phyloP scores from a whole-genome alignment of 179 eudicot species.

The Kewa caespitosa region DNA sequence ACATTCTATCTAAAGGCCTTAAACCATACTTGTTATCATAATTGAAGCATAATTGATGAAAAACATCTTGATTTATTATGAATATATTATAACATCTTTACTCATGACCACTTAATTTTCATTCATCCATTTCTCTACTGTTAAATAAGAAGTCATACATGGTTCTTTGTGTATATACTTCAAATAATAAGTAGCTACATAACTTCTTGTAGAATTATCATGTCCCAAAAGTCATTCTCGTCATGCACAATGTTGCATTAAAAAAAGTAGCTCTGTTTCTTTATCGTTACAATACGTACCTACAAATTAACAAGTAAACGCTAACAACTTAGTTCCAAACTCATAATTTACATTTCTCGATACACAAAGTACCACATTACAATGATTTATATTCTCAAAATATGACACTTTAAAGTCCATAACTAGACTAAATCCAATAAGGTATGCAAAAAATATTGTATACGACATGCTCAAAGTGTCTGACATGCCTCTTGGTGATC shows the following conservation, averaged over 20 bases:
- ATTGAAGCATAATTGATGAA: neutral
- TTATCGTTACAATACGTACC: neutral
- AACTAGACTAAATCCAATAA: too few species aligned
- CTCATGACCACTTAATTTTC: neutral
- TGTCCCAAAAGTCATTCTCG: neutral
- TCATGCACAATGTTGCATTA: neutral
- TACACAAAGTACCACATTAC: too few species aligned
- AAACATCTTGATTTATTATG: neutral
- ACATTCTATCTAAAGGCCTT: neutral
- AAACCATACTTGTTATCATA: neutral
- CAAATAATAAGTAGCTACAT: neutral
- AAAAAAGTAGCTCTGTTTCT: neutral
- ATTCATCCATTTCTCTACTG: conserved; percentile 1
- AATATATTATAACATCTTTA: neutral
- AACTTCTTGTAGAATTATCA: neutral
- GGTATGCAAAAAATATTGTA: too few species aligned
- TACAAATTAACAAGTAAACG: too few species aligned
- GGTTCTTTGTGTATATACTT: neutral
- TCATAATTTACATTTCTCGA: too few species aligned
- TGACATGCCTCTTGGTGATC: too few species aligned
- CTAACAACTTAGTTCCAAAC: too few species aligned
- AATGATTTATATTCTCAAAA: too few species aligned
- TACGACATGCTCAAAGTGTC: too few species aligned
- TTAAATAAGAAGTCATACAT: neutral
- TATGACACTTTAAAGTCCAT: too few species aligned